Percentiles rank a stretch among this genome's conserved stretches.
Evolutionary conservation across 148 eudicot species (phyloP).

Genomic region (Euryodendron excelsum): DNA sequence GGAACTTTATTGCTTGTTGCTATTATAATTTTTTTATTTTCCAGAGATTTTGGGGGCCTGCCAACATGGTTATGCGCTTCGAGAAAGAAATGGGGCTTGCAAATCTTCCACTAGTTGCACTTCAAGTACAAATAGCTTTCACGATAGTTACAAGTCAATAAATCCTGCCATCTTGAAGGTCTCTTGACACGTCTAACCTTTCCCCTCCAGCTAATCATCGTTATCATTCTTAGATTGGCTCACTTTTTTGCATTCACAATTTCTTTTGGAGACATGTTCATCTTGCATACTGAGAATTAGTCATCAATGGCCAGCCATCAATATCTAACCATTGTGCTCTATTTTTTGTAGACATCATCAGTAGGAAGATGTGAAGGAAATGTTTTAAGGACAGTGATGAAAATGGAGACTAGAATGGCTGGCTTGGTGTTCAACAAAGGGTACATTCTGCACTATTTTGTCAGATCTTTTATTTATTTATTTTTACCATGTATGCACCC

Average conservation of each 20-base stretch:
- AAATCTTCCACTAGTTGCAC: constrained; percentile 30
- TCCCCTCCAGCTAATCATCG: not conserved
- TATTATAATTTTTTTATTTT: constrained; percentile 9
- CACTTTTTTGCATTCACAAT: no score
- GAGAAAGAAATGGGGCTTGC: constrained; percentile 30
- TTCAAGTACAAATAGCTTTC: constrained; percentile 30
- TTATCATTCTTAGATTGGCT: not conserved
- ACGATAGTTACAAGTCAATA: constrained; percentile 26
- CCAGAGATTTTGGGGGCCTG: constrained; percentile 42
- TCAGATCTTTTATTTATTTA: not conserved
- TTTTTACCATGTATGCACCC: not conserved
- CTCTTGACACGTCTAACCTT: constrained; percentile 11
- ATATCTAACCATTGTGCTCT: no score
- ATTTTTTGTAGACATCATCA: constrained; percentile 31
- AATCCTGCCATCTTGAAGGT: constrained; percentile 39
- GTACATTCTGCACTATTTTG: constrained; percentile 8
- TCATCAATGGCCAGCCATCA: not conserved
- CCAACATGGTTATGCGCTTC: constrained; percentile 28
- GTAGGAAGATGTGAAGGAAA: constrained; percentile 25
- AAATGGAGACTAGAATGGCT: constrained; percentile 25
- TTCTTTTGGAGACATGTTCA: constrained; percentile 6
- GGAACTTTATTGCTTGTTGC: not conserved
- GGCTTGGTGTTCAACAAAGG: constrained; percentile 24
- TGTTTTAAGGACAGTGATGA: constrained; percentile 24
- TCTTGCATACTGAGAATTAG: not conserved